Evolutionary conservation across 306 rosid genomes (phyloP).

Genomic region (Medicago ruthenica): DNA sequence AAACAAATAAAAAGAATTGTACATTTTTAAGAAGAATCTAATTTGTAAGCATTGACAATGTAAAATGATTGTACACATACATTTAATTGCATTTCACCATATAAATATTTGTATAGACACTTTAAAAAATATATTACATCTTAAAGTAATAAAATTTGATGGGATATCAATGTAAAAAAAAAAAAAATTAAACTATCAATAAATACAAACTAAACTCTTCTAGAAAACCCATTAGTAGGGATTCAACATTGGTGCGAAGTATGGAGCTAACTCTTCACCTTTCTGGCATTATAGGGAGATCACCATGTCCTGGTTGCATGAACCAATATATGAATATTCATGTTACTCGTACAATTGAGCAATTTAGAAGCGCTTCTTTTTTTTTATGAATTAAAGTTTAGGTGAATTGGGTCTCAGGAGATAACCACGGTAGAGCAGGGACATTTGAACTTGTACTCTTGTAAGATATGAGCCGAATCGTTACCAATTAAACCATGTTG

Average conservation of each 20-base stretch:
- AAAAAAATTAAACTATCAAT: background rate
- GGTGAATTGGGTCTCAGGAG: background rate
- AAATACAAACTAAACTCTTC: background rate
- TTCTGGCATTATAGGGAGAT: constrained; percentile 30
- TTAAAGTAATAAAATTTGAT: background rate
- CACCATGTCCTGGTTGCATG: constrained; percentile 19
- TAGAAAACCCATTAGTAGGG: constrained; percentile 7
- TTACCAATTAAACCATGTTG: background rate
- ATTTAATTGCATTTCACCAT: background rate
- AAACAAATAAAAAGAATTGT: background rate
- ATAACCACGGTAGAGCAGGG: no score
- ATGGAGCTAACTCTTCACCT: constrained; percentile 23
- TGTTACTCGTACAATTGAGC: constrained; percentile 30
- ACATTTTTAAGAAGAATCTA: constrained; percentile 5
- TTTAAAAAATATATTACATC: background rate
- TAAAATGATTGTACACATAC: background rate
- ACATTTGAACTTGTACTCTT: background rate
- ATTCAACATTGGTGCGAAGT: constrained; percentile 28
- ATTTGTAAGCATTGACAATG: background rate
- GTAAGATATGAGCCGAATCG: background rate
- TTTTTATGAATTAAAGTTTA: background rate
- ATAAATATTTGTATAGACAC: background rate
- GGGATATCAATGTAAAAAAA: background rate
- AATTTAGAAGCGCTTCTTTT: constrained; percentile 44
- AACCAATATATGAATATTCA: constrained; percentile 21